Evolutionary conservation across 2,329 filamentous ascomycete species (phyloP), one percentile per base, ranked within the genome.

Genomic region (Sporothrix pallida): DNA sequence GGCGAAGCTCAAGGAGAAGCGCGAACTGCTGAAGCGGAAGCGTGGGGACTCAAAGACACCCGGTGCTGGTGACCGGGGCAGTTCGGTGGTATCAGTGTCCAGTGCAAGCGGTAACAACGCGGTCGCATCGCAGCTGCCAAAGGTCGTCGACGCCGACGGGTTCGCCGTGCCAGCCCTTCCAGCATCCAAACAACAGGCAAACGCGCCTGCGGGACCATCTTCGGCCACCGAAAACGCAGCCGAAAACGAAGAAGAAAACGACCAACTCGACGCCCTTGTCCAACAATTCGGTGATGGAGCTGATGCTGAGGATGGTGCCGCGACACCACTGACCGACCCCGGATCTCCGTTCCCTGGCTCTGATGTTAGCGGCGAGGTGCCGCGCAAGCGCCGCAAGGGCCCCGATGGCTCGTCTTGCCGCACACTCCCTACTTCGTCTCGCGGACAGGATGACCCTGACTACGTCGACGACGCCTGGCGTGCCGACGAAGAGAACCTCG

Each of bases 391-490:
- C 1, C 74, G 76, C 7, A 69, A 69, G 0, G 74, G 72, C 3
- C 76, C 72, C 2, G 74, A 72, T 15, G 77, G 73, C 12, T 76
- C 76, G 6, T 76, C 76, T 1, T 77, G 76, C 65, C 77, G 76
- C 8, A 72, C 76, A 12, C 65, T 77, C n/a, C 77, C 77, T 2
- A 42, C 63, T 2, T 72, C 63, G 12, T 72, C 58, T 52, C 62
- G 62, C 15, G 46, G 44, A 20, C 42, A 79, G 37, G 76, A 80
- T 12, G 84, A 82, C 69, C 81, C 86, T 0, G 85, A 86, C 81
- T 90, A 67, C 86, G 88, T 90, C 73, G 86, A 88, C 71, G 87
- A 90, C 13, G 90, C 90, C 74, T 90, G 89, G 88, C 86, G 87
- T 72, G 83, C 84, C 31, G 88, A 89, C 65, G 91, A 93, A 78